These are phyloP conservation scores for Talaromyces adpressus DNA, from an alignment of 495 filamentous ascomycete genomes.

Conservation along the genomic window DNA sequence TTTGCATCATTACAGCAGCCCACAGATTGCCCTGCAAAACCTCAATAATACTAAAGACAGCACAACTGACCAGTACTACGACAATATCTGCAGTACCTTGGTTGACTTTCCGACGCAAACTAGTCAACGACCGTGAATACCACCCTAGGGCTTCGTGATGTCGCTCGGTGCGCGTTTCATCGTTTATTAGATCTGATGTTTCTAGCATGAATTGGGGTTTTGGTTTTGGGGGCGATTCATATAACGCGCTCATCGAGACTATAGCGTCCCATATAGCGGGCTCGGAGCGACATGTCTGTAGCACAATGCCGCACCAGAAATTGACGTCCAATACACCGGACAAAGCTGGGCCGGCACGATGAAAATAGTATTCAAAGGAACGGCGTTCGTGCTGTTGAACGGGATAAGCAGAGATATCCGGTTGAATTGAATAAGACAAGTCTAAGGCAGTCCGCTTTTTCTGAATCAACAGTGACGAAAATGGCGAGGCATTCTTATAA, in stretches of 20 bases:
- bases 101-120: not conserved
- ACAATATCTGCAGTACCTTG: not conserved
- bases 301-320: not conserved
- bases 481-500: not conserved
- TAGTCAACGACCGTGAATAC: not conserved
- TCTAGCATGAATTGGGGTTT: not conserved
- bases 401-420: not conserved
- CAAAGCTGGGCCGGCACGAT: not conserved
- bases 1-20: not conserved
- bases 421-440: not conserved
- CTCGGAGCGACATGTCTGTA: not conserved
- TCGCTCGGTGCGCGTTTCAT: not conserved
- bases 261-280: not conserved
- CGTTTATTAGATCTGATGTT: not conserved
- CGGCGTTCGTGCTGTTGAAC: not conserved
- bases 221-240: not conserved
- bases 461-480: not conserved
- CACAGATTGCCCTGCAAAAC: not conserved
- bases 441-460: not conserved
- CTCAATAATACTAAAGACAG: not conserved
- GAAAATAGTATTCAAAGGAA: not conserved
- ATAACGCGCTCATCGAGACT: not conserved
- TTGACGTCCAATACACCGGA: not conserved
- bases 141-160: not conserved
- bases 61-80: not conserved